phyloP scores from a whole-genome alignment of 2,329 filamentous ascomycete genomes.

The Esteya vermicola region DNA sequence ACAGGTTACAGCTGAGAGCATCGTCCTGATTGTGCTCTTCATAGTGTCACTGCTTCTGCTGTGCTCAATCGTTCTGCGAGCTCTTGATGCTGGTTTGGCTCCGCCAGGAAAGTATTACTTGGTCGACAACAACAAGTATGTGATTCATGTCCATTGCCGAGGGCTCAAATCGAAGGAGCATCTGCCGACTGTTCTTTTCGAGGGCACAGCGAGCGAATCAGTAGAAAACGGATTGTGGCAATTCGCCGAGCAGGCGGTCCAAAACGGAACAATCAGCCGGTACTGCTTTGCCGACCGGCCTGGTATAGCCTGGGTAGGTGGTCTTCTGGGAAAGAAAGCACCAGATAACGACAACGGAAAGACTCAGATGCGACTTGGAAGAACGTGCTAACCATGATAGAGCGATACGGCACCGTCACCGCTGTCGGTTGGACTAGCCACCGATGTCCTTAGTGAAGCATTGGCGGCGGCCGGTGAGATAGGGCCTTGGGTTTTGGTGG shows the following conservation, averaged over 20 bases:
- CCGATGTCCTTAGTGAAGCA: conserved; percentile 77
- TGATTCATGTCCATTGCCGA: conserved; percentile 71
- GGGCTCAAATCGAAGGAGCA: conserved; percentile 53
- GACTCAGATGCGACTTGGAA: neutral
- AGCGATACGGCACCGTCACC: conserved; percentile 87
- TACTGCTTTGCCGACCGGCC: conserved; percentile 96
- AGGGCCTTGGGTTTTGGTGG: conserved; percentile 80
- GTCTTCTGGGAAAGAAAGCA: too few species aligned
- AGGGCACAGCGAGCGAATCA: conserved; percentile 67
- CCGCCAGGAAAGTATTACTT: conserved; percentile 62
- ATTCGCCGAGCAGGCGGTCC: conserved; percentile 61
- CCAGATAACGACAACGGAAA: too few species aligned
- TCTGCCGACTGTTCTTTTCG: conserved; percentile 70
- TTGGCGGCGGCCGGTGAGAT: conserved; percentile 66
- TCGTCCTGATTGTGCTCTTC: conserved; percentile 55
- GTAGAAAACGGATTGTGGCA: conserved; percentile 68
- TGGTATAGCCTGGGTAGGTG: conserved; percentile 58
- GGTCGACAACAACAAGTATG: conserved; percentile 75
- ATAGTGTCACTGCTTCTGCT: conserved; percentile 62
- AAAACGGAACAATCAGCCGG: conserved; percentile 68
- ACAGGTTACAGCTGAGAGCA: conserved; percentile 60
- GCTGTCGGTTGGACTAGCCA: conserved; percentile 83
- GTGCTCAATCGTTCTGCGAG: conserved; percentile 62
- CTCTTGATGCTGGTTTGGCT: conserved; percentile 60
- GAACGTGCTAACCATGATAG: conserved; percentile 13